These are phyloP conservation scores for Colletotrichum tofieldiae DNA, from an alignment of 2,329 filamentous ascomycete species.

Conservation along the genomic window DNA sequence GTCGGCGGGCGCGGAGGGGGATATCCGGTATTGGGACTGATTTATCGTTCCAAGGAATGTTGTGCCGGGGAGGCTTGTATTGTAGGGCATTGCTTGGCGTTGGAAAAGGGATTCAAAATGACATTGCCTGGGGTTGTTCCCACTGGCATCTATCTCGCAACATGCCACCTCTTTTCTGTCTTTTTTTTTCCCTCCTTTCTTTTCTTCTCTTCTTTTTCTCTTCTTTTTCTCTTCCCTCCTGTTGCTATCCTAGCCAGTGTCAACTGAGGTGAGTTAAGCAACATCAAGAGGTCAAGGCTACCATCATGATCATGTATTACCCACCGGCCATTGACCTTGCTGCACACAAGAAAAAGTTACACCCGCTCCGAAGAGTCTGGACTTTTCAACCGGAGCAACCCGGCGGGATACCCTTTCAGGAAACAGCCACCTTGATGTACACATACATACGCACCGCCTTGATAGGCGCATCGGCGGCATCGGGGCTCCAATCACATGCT, in stretches of 20 bases:
- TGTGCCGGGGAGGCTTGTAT: constrained; percentile 16
- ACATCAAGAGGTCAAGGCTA: neutral
- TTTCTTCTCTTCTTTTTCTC: neutral
- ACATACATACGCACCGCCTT: too few species aligned
- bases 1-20: constrained; percentile 90
- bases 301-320: neutral
- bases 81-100: constrained; percentile 42
- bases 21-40: constrained; percentile 95
- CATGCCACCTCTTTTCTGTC: neutral
- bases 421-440: neutral
- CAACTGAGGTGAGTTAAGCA: neutral
- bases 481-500: constrained; percentile 2
- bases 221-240: neutral
- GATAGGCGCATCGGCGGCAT: neutral
- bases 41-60: neutral
- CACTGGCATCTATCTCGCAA: neutral
- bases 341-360: too few species aligned
- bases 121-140: neutral
- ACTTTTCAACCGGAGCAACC: neutral
- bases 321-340: neutral
- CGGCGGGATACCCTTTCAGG: neutral
- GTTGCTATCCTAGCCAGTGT: neutral
- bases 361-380: neutral
- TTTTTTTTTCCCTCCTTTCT: neutral
- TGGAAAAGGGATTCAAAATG: constrained; percentile 31